Evolutionary conservation across 768 basidiomycete species (phyloP), one percentile per base, ranked within the genome.

Genomic region (Suillus variegatus): DNA sequence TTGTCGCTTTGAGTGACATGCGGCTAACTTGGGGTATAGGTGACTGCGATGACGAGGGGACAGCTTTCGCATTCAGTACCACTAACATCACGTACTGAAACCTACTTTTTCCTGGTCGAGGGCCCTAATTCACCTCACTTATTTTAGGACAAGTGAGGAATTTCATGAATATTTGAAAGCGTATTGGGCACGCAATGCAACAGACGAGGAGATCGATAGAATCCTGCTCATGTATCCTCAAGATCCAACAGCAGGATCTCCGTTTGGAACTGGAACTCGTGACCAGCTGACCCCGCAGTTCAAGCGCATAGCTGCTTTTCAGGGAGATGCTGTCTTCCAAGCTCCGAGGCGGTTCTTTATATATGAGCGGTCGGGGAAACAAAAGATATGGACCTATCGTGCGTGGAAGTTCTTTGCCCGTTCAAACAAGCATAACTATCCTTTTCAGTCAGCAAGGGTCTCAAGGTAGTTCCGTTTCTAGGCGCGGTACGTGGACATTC

Each of bases 261-360:
- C 73, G 1, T 74, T 71, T 52, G 69, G 68, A 6, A 77, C 76
- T 18, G 76, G 72, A 6, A 49, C 18, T 5, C 22, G 55, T 18
- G 46, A 67, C 40, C 38, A 61, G 14, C 8, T 63, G 35, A 80
- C 78, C 0, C 78, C 79, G 6, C 60, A 82, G 68, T 81, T 71
- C 68, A 82, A 81, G 65, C 76, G 81, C 2, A 60, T 80, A 7
- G 76, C 80, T 1, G 77, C 79, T 0, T 64, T 80, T 16, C 72
- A 74, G 40, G 80, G 82, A 1, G 81, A 82, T 64, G 38, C 69
- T 1, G 40, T 67, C 0, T 80, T 81, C 68, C 73, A 79, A 47
- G 76, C 72, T 12, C 76, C 74, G 22, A 74, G 79, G 4, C 74
- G 81, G 18, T 77, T 74, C 62, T 74, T 81, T 64, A 67, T 81